phyloP scores from a whole-genome alignment of 75 land plant genomes.

The Chamaecyparis obtusa region DNA sequence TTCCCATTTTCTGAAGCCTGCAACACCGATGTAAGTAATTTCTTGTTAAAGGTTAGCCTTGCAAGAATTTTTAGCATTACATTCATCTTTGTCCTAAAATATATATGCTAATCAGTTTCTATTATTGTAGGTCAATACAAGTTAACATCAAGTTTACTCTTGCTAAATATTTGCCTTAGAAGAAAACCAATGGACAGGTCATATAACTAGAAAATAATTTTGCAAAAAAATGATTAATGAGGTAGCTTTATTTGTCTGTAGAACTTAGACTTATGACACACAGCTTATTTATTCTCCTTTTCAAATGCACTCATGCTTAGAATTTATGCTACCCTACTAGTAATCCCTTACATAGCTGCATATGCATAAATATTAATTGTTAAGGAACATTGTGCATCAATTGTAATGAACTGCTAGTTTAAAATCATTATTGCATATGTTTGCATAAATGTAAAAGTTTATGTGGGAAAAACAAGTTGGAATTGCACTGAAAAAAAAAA shows the following conservation, averaged over 20 bases:
- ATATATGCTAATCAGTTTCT: not conserved
- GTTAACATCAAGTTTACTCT: not conserved
- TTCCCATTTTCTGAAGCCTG: constrained; percentile 75
- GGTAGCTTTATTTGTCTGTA: not conserved
- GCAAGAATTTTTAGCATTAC: not conserved
- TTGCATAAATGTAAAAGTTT: not conserved
- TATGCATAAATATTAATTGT: not conserved
- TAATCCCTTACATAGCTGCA: not conserved
- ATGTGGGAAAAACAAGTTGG: not conserved
- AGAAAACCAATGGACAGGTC: not conserved
- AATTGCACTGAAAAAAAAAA: not conserved
- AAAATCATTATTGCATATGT: not conserved
- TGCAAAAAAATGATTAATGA: not conserved
- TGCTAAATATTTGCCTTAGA: not conserved
- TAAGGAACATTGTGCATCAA: not conserved
- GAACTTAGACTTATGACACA: not conserved
- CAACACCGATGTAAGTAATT: not conserved
- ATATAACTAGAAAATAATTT: not conserved
- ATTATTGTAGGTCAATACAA: not conserved
- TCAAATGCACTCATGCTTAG: not conserved
- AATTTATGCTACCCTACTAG: not conserved
- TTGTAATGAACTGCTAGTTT: not conserved
- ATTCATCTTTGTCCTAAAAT: not conserved
- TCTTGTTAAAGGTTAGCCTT: not conserved
- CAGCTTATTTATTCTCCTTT: constrained; percentile 1